A percentile compares a stretch with the other conserved stretches of the same genome.
These are phyloP conservation scores for Candida gorgasii DNA, from an alignment of 805 yeast species.

Conservation along the genomic window DNA sequence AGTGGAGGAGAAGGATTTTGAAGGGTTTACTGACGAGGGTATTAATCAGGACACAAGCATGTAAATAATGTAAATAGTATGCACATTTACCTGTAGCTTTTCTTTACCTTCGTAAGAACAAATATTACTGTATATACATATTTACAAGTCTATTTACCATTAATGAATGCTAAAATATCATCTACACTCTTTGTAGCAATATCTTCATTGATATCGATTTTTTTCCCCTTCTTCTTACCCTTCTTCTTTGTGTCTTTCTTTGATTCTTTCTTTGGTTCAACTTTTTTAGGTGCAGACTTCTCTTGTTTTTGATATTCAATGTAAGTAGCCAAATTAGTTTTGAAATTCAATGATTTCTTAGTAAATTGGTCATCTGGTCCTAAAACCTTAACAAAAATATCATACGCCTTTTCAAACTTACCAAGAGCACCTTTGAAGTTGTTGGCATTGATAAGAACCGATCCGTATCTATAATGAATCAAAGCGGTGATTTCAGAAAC, in stretches of 20 bases:
- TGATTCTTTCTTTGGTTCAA: neutral
- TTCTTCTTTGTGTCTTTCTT: conserved; percentile 10
- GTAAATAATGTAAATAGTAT: conserved; percentile 1
- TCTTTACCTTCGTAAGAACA: too few relatives aligned
- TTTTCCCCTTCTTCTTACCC: conserved; percentile 16
- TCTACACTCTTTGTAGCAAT: conserved; percentile 68
- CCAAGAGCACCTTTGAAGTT: conserved; percentile 59
- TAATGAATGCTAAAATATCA: conserved; percentile 70
- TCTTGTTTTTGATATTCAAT: conserved; percentile 45
- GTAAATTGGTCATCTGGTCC: conserved; percentile 73
- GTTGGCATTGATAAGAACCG: conserved; percentile 49
- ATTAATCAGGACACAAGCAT: conserved; percentile 7
- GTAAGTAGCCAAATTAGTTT: conserved; percentile 53
- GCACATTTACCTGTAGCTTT: too few relatives aligned
- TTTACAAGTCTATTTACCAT: conserved; percentile 41
- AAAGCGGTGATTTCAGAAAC: conserved; percentile 63
- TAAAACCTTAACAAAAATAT: conserved; percentile 53
- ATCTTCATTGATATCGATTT: conserved; percentile 23
- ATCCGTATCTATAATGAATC: conserved; percentile 59
- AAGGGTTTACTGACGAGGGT: conserved; percentile 7
- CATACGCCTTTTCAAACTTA: conserved; percentile 56
- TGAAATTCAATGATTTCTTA: conserved; percentile 66
- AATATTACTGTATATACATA: conserved; percentile 8
- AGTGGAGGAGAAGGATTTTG: conserved; percentile 5
- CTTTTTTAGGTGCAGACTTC: conserved; percentile 22